A percentile compares a stretch with the other conserved stretches of the same genome.
Evolutionary conservation across 2,329 filamentous ascomycete species (phyloP).

Genomic region (Sclerotiophoma versabilis): DNA sequence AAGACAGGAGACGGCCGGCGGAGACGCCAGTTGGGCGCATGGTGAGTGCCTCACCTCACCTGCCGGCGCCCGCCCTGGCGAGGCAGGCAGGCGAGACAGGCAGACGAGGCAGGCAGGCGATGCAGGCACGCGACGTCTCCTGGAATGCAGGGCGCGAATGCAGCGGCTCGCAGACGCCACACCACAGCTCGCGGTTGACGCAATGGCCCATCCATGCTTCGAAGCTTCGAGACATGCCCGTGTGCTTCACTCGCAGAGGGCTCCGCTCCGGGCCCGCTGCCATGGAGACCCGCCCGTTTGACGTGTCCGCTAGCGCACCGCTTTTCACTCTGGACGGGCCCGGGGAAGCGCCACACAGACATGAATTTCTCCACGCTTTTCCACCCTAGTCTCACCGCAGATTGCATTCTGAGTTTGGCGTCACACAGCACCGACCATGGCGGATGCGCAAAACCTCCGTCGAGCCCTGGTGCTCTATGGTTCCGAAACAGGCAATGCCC

Average conservation of each 20-base stretch:
- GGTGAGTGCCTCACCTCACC: not conserved
- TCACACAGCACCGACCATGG: conserved; percentile 29
- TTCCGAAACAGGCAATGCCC: conserved; percentile 92
- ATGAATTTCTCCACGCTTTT: conserved; percentile 16
- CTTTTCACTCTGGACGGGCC: conserved; percentile 20
- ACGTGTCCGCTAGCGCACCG: conserved; percentile 40
- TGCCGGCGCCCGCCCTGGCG: not conserved
- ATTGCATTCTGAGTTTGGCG: conserved; percentile 15
- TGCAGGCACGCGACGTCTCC: conserved; percentile 1
- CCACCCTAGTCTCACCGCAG: conserved; percentile 31
- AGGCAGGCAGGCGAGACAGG: too few relatives aligned
- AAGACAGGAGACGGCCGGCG: not conserved
- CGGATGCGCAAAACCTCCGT: conserved; percentile 31
- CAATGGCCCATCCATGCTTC: conserved; percentile 2
- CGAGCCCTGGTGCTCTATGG: conserved; percentile 82
- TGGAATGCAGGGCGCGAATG: conserved; percentile 5
- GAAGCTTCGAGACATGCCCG: conserved; percentile 19
- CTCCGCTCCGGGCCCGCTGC: conserved; percentile 13
- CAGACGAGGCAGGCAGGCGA: too few relatives aligned
- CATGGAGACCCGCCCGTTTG: conserved; percentile 33
- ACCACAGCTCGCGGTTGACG: conserved; percentile 7
- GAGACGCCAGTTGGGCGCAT: not conserved
- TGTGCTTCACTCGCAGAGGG: conserved; percentile 2
- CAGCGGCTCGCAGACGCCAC: conserved; percentile 21
- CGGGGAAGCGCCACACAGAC: conserved; percentile 29